phyloP scores from a whole-genome alignment of 306 rosid genomes.

The Hippophae tibetana region DNA sequence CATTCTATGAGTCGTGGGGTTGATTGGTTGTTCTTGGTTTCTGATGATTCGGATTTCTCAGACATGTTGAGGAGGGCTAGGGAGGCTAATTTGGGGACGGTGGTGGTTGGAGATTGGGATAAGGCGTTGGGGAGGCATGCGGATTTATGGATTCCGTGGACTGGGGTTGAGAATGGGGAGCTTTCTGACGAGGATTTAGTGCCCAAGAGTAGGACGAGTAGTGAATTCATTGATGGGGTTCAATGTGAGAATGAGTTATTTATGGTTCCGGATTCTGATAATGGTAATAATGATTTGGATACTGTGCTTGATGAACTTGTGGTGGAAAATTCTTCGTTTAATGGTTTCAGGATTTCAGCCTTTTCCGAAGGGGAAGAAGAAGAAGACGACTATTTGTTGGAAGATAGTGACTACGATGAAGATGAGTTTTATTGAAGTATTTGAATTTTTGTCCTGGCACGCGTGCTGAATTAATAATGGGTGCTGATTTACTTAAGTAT shows the following conservation, averaged over 20 bases:
- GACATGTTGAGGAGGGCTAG: conserved; percentile 72
- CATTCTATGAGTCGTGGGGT: conserved; percentile 76
- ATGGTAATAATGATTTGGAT: conserved; percentile 26
- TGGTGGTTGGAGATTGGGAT: conserved; percentile 78
- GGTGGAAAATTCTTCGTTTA: conserved; percentile 21
- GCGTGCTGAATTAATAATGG: conserved; percentile 10
- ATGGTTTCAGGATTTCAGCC: conserved; percentile 34
- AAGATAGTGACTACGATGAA: conserved; percentile 34
- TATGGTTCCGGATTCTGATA: conserved; percentile 23
- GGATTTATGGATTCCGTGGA: conserved; percentile 92
- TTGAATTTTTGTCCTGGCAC: background rate
- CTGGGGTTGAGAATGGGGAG: conserved; percentile 65
- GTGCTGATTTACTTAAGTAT: background rate
- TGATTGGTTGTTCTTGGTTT: conserved; percentile 75
- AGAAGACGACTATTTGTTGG: conserved; percentile 20
- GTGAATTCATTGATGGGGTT: conserved; percentile 21
- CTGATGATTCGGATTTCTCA: conserved; percentile 74
- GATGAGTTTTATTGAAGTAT: conserved; percentile 32
- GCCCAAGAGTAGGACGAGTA: conserved; percentile 24
- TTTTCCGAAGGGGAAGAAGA: conserved; percentile 47
- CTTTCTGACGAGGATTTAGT: conserved; percentile 39
- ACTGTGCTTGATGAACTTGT: conserved; percentile 43
- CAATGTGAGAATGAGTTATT: conserved; percentile 25
- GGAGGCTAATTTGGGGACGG: conserved; percentile 61
- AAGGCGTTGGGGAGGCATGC: conserved; percentile 61